These are phyloP conservation scores for Infundibulicybe gibba DNA, from an alignment of 768 basidiomycete genomes.

Conservation along the genomic window DNA sequence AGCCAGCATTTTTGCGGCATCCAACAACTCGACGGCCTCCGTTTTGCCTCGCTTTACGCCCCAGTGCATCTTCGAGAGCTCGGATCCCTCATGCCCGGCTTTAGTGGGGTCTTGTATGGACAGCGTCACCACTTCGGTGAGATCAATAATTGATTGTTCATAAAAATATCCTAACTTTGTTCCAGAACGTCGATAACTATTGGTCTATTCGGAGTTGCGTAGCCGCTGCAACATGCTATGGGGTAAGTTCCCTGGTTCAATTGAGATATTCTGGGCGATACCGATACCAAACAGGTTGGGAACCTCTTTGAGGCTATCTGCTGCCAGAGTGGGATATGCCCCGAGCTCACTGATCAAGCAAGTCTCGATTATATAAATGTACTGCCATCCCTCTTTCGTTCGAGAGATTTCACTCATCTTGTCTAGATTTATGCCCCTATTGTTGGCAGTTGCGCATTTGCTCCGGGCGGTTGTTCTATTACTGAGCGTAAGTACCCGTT, in stretches of 20 bases:
- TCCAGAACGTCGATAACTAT: neutral
- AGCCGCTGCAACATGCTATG: slow-evolving; percentile 10
- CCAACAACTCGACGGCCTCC: too few relatives aligned
- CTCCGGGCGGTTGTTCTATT: slow-evolving; percentile 10
- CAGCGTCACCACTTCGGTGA: too few relatives aligned
- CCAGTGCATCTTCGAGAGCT: too few relatives aligned
- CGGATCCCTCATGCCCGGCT: too few relatives aligned
- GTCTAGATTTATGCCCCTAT: slow-evolving; percentile 11
- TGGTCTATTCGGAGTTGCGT: slow-evolving; percentile 6
- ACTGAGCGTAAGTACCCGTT: slow-evolving; percentile 12
- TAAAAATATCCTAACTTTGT: too few relatives aligned
- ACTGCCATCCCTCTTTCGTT: neutral
- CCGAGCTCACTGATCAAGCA: neutral
- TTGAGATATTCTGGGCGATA: too few relatives aligned
- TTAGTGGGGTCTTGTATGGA: too few relatives aligned
- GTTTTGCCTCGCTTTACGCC: too few relatives aligned
- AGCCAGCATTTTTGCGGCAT: too few relatives aligned
- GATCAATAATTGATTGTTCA: too few relatives aligned
- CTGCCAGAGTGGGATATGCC: neutral
- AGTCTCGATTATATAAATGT: slow-evolving; percentile 7
- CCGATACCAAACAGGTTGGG: neutral
- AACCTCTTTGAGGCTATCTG: slow-evolving; percentile 5
- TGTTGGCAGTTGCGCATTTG: slow-evolving; percentile 14
- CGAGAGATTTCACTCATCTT: neutral
- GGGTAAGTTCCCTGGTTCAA: neutral